These are phyloP conservation scores for Aspergillus pseudotamarii DNA, from an alignment of 2,329 filamentous ascomycete genomes.

Conservation along the genomic window DNA sequence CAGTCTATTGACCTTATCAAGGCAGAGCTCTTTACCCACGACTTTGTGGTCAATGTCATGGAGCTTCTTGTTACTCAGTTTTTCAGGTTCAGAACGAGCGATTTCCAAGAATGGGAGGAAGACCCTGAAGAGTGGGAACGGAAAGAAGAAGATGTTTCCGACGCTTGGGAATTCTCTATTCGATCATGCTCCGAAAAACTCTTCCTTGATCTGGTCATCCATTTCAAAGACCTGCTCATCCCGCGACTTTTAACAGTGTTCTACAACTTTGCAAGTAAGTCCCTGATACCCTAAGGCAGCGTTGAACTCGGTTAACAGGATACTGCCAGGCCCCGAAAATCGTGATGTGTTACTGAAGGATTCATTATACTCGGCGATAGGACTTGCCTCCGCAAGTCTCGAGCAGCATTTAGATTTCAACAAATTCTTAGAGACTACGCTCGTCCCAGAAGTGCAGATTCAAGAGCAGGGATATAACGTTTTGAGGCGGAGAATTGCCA, in stretches of 20 bases:
- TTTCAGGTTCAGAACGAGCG: conserved; percentile 81
- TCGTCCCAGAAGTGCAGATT: conserved; percentile 78
- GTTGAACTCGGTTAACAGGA: conserved; percentile 8
- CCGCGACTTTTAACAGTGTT: conserved; percentile 83
- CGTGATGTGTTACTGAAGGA: conserved; percentile 83
- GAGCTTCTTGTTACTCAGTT: conserved; percentile 83
- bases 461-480: conserved; percentile 72
- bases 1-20: conserved; percentile 71
- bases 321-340: conserved; percentile 54
- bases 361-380: conserved; percentile 91
- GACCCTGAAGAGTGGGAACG: conserved; percentile 96
- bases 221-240: conserved; percentile 81
- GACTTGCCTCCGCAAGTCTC: conserved; percentile 77
- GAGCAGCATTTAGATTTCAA: conserved; percentile 81
- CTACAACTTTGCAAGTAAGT: conserved; percentile 69
- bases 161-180: conserved; percentile 89
- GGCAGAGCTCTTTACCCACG: conserved; percentile 71
- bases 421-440: conserved; percentile 70
- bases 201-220: conserved; percentile 85
- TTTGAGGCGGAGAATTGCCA: conserved; percentile 81
- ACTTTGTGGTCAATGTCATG: conserved; percentile 78
- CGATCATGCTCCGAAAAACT: conserved; percentile 91
- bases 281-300: neutral
- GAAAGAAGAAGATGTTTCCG: conserved; percentile 79
- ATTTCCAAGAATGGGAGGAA: conserved; percentile 90